phyloP scores from a whole-genome alignment of 2,329 filamentous ascomycete species.

The Diaporthe batatas region DNA sequence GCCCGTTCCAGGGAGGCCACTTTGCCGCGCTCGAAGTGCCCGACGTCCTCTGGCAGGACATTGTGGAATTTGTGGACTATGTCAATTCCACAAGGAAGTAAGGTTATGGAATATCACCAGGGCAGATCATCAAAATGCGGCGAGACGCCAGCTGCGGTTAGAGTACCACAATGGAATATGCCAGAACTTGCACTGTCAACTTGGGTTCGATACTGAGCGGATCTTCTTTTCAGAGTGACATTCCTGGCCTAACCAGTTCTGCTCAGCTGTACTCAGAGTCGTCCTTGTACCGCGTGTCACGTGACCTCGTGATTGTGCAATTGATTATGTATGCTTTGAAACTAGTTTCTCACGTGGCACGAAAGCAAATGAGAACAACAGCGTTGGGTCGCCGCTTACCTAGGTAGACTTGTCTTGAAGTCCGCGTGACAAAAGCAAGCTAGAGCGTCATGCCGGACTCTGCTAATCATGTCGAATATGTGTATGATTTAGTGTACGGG shows the following conservation, averaged over 20 bases:
- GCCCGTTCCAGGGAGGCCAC: constrained; percentile 59
- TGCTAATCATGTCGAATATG: no score
- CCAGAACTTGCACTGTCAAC: not conserved
- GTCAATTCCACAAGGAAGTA: constrained; percentile 16
- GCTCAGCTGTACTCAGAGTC: not conserved
- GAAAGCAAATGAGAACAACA: no score
- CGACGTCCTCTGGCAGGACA: constrained; percentile 55
- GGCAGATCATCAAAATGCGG: not conserved
- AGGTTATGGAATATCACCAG: not conserved
- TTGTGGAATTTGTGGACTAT: constrained; percentile 55
- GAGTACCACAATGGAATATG: not conserved
- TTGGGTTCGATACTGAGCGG: not conserved
- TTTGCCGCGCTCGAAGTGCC: constrained; percentile 64
- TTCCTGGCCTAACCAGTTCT: not conserved
- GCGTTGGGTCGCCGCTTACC: no score
- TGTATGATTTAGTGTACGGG: no score
- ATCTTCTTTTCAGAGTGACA: not conserved
- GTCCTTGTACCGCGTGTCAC: no score
- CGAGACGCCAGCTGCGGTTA: no score
- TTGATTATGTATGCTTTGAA: no score
- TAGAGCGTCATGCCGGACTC: no score
- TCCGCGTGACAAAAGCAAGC: no score
- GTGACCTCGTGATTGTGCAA: no score
- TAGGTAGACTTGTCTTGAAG: no score
- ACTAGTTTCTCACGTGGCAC: no score